These are phyloP conservation scores for Penicilliopsis zonata DNA, from an alignment of 495 filamentous ascomycete genomes.

Conservation along the genomic window DNA sequence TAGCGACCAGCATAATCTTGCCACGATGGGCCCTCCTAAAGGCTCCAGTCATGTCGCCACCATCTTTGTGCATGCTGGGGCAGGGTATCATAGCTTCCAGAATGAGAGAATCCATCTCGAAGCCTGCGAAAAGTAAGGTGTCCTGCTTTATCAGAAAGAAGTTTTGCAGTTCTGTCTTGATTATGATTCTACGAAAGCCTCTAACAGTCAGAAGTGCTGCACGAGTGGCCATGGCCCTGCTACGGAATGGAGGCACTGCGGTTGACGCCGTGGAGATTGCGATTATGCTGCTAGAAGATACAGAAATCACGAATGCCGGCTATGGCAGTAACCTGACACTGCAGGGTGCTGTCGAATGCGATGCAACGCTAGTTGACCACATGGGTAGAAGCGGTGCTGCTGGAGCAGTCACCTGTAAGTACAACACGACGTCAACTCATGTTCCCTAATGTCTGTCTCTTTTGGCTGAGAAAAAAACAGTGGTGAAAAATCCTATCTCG, in stretches of 20 bases:
- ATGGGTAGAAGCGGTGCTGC: constrained; percentile 83
- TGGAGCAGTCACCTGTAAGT: constrained; percentile 79
- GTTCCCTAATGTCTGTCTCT: background rate
- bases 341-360: constrained; percentile 84
- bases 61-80: constrained; percentile 94
- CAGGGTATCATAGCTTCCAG: constrained; percentile 78
- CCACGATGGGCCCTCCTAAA: constrained; percentile 18
- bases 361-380: constrained; percentile 87
- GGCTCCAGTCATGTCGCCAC: constrained; percentile 39
- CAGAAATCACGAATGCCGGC: constrained; percentile 91
- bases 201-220: constrained; percentile 50
- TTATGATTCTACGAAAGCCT: constrained; percentile 1
- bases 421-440: constrained; percentile 2
- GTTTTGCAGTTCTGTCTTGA: background rate
- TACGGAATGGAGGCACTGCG: constrained; percentile 65
- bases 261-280: constrained; percentile 90
- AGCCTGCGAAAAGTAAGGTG: constrained; percentile 82
- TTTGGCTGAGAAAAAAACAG: constrained; percentile 27
- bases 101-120: constrained; percentile 77
- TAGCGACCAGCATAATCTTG: no score
- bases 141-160: constrained; percentile 8
- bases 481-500: constrained; percentile 83
- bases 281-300: constrained; percentile 75
- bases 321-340: constrained; percentile 91
- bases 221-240: constrained; percentile 61